Conservation (phyloP, 1,284 basidiomycete genomes). For the Peniophora sp. region DNA sequence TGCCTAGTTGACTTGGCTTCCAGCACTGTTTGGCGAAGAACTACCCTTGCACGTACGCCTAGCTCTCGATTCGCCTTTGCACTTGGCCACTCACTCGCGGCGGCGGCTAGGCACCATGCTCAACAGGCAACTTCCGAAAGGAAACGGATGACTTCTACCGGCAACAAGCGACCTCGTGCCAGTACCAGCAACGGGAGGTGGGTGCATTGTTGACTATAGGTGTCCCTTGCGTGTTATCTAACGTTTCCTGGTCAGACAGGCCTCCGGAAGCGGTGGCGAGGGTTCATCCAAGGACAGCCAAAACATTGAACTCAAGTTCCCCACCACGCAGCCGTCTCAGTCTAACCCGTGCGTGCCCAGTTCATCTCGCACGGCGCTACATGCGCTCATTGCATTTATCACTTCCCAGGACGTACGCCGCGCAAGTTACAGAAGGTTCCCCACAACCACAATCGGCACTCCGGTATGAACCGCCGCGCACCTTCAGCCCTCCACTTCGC, state of each 20-base stretch:
- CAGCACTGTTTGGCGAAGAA: conserved; percentile 78
- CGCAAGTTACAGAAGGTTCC: too few relatives aligned
- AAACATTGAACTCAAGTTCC: neutral
- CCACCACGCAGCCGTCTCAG: neutral
- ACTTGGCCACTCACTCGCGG: neutral
- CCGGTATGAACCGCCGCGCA: conserved; percentile 16
- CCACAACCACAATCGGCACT: conserved; percentile 7
- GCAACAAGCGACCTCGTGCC: conserved; percentile 58
- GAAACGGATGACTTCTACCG: conserved; percentile 49
- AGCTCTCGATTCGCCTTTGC: conserved; percentile 7
- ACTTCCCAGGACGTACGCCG: too few relatives aligned
- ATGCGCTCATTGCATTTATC: too few relatives aligned
- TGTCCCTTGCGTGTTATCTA: too few relatives aligned
- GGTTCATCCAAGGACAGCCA: neutral
- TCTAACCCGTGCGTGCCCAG: neutral
- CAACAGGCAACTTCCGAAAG: conserved; percentile 78
- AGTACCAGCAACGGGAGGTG: conserved; percentile 17
- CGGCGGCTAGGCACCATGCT: conserved; percentile 55
- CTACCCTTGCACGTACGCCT: conserved; percentile 73
- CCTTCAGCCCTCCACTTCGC: conserved; percentile 39
- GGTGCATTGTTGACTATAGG: too few relatives aligned
- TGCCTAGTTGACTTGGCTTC: neutral
- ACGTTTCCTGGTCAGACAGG: too few relatives aligned
- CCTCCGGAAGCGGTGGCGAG: too few relatives aligned
- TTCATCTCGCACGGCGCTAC: too few relatives aligned